Evolutionary conservation across 305 asterid genomes (phyloP).

Genomic region (Solanum hybrid): DNA sequence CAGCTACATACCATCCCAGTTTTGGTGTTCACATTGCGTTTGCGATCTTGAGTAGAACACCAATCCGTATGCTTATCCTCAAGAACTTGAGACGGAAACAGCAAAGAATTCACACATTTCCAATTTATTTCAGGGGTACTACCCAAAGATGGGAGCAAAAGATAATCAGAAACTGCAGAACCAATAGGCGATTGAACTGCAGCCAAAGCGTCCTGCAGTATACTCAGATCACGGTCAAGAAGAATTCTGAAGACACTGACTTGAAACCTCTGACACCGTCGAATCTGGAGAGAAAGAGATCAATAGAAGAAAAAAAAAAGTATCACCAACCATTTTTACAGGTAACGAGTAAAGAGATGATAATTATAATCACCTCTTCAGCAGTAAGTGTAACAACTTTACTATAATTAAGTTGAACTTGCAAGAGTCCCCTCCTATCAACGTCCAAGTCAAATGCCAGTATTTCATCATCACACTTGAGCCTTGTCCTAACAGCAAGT

Average conservation of each 20-base stretch:
- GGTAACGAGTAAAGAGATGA: neutral
- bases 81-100: conserved; percentile 9
- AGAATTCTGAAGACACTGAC: conserved; percentile 40
- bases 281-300: conserved; percentile 35
- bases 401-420: conserved; percentile 21
- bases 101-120: conserved; percentile 37
- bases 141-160: conserved; percentile 50
- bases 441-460: conserved; percentile 38
- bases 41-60: conserved; percentile 11
- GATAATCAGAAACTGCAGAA: conserved; percentile 40
- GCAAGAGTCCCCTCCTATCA: conserved; percentile 36
- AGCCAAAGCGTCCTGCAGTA: conserved; percentile 22
- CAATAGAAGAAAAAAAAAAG: neutral
- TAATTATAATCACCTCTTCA: conserved; percentile 33
- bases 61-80: conserved; percentile 12
- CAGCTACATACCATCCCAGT: conserved; percentile 51
- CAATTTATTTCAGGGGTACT: conserved; percentile 35
- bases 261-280: conserved; percentile 49
- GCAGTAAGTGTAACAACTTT: conserved; percentile 29
- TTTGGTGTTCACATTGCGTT: conserved; percentile 29
- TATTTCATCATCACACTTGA: conserved; percentile 31
- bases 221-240: conserved; percentile 34
- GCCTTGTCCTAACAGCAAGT: conserved; percentile 44
- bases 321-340: neutral
- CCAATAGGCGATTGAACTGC: conserved; percentile 13